A percentile compares a stretch with the other conserved stretches of the same genome.
These are phyloP conservation scores for Leptodontidium sp. DNA, from an alignment of 2,329 filamentous ascomycete genomes.

Conservation along the genomic window DNA sequence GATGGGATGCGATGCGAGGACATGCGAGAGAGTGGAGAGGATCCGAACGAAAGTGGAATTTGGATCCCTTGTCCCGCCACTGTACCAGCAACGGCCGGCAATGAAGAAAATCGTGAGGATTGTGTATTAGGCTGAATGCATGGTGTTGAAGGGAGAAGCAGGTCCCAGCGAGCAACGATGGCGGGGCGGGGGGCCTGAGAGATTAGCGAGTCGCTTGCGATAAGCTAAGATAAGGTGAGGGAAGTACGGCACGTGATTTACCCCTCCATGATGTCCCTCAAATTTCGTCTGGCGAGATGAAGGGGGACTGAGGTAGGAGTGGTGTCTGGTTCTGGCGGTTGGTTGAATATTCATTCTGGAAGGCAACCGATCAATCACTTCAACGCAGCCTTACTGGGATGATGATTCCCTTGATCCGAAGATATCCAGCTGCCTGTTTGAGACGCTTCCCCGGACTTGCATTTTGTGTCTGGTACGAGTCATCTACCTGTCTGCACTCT, in stretches of 20 bases:
- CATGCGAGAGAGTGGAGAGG: background rate
- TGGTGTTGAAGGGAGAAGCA: background rate
- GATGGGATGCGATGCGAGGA: background rate
- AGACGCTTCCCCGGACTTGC: background rate
- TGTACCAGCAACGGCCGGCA: background rate
- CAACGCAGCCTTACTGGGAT: background rate
- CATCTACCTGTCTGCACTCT: background rate
- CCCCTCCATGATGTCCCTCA: background rate
- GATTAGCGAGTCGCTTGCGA: constrained; percentile 4
- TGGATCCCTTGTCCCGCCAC: constrained; percentile 1
- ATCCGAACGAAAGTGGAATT: no score
- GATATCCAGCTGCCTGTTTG: constrained; percentile 2
- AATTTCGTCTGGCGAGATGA: background rate
- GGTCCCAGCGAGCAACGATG: background rate
- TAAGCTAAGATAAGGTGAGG: background rate
- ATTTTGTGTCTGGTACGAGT: background rate
- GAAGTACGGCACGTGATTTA: background rate
- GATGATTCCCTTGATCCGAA: background rate
- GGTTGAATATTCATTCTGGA: background rate
- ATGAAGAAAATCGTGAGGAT: background rate
- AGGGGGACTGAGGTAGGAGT: background rate
- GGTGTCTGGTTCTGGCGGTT: background rate
- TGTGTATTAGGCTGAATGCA: background rate
- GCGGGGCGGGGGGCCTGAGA: background rate
- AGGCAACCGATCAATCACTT: background rate